These are phyloP conservation scores for Phaseolus lunatus DNA, from an alignment of 306 rosid species.

Conservation along the genomic window DNA sequence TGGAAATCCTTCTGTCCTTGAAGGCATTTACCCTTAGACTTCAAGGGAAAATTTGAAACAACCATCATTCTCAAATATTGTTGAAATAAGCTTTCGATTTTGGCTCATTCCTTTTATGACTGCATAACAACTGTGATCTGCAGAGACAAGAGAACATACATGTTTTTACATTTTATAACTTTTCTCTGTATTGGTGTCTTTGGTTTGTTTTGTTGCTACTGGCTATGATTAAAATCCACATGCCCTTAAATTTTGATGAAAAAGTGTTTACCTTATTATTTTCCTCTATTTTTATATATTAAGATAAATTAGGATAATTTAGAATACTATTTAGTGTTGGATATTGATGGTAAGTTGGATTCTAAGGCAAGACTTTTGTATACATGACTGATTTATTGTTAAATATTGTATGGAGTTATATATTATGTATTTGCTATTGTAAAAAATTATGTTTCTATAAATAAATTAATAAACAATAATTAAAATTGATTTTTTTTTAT, in stretches of 20 bases:
- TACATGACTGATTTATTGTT: too few relatives aligned
- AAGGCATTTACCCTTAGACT: slow-evolving; percentile 60
- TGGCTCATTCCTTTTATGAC: not conserved
- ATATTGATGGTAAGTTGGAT: too few relatives aligned
- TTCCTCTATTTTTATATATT: too few relatives aligned
- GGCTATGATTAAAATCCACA: not conserved
- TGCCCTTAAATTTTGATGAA: not conserved
- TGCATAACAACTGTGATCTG: not conserved
- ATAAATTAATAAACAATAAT: too few relatives aligned
- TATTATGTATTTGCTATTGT: too few relatives aligned
- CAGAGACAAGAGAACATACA: not conserved
- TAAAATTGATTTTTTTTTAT: too few relatives aligned
- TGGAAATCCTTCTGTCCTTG: slow-evolving; percentile 65
- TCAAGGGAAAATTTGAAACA: slow-evolving; percentile 39
- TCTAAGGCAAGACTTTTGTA: too few relatives aligned
- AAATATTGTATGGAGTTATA: too few relatives aligned
- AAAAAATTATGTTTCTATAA: too few relatives aligned
- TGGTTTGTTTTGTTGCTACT: not conserved
- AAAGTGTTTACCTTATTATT: too few relatives aligned
- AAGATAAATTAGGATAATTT: too few relatives aligned
- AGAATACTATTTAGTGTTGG: too few relatives aligned
- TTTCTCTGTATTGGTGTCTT: not conserved
- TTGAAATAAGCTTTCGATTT: slow-evolving; percentile 35
- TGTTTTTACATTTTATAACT: not conserved
- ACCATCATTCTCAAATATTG: not conserved